Base-by-base conservation (phyloP, 2,329 filamentous ascomycete species). In the Fusarium subglutinans region DNA sequence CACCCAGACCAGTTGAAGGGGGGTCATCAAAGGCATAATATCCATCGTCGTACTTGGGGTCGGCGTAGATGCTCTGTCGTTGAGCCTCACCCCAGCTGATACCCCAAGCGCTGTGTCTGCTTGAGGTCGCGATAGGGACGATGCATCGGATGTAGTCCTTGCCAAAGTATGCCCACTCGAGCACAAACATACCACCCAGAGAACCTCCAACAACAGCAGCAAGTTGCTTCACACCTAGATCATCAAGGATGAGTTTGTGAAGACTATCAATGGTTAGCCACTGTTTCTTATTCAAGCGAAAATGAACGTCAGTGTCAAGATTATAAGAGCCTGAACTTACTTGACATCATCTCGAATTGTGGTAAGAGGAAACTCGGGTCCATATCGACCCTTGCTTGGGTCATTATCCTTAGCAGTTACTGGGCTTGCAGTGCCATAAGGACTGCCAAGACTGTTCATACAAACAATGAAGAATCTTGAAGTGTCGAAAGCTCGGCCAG, bases 31-130 rank as follows among this genome's bases (percentile, higher is more conserved):
- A 97, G 3, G 90, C 79, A 81, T 98, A 99, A 84, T 98, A 98
- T 50, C 96, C 96, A 79, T 98, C 95, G 71, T 98, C 95, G 82
- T 99, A 99, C 85, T 98, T 98, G 38, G 96, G 96, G 81, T 99
- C 96, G 44, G 94, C 95, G 84, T 98, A 99, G 81, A 99, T 98
- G 87, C 93, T 95, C 84, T 96, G 94, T 58, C 94, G 88, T 82
- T 97, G 94, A 8, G 94, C 94, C 81, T 96, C 94, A 47, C 93
- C 94, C 94, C 94, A 97, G 83, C 93, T 95, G 79, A 96, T 97
- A 30, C 94, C 92, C 94, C 94, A 97, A 10, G 94, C 94, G 78
- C 93, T 96, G 82, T 96, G 94, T 47, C 92, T 87, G 76, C 93
- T 94, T 13, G 94, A 96, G 11, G 94, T 96, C 28, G 94, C 94